phyloP scores from a whole-genome alignment of 768 basidiomycete genomes.

The Mycena venus region DNA sequence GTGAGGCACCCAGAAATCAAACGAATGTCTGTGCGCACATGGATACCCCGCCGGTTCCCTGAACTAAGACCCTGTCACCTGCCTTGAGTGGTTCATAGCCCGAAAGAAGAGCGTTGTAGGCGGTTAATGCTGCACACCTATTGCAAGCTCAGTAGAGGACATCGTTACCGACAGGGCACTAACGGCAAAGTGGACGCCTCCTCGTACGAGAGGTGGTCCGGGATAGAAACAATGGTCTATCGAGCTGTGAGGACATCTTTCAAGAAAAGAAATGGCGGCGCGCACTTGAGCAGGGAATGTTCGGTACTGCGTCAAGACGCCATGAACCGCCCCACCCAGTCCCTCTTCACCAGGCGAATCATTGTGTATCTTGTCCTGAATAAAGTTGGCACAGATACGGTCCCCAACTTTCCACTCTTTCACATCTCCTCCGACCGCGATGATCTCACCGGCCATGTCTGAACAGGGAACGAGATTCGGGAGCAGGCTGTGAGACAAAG shows the following conservation, averaged over 20 bases:
- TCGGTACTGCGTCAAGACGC: conserved; percentile 68
- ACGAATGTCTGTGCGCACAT: too few species aligned
- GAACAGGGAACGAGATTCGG: conserved; percentile 55
- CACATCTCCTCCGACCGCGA: conserved; percentile 59
- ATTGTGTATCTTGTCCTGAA: conserved; percentile 61
- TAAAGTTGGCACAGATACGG: conserved; percentile 68
- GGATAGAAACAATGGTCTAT: conserved; percentile 64
- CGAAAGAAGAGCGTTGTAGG: conserved; percentile 59
- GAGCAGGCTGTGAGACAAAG: conserved; percentile 21
- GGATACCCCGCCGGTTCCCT: conserved; percentile 61
- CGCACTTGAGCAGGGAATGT: conserved; percentile 60
- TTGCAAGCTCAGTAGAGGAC: not conserved
- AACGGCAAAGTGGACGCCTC: conserved; percentile 77
- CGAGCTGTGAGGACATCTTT: not conserved
- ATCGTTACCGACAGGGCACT: too few species aligned
- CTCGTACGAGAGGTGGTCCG: conserved; percentile 70
- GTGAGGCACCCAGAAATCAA: too few species aligned
- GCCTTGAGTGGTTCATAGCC: conserved; percentile 54
- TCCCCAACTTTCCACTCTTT: conserved; percentile 68
- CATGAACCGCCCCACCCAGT: conserved; percentile 63
- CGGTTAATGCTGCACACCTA: conserved; percentile 62
- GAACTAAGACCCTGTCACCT: conserved; percentile 62
- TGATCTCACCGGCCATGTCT: conserved; percentile 71
- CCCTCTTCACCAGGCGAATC: conserved; percentile 49
- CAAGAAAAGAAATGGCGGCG: not conserved